phyloP scores from a whole-genome alignment of 179 eudicot genomes.

The Spergularia azorica region DNA sequence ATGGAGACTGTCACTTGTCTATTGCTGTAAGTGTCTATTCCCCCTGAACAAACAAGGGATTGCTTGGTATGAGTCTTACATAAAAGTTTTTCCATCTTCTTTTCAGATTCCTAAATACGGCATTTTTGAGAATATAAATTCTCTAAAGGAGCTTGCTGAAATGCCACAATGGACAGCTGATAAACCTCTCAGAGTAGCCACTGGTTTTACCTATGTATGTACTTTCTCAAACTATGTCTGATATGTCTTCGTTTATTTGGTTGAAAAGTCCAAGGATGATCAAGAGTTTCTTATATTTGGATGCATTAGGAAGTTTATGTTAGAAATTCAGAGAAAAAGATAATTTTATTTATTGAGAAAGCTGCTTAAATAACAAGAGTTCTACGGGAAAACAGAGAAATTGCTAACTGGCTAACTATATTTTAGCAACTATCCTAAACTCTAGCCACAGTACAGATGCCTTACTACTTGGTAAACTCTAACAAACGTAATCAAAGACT shows the following conservation, averaged over 20 bases:
- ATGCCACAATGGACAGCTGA: constrained; percentile 98
- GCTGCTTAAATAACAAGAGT: too few species aligned
- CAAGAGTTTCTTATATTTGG: not conserved
- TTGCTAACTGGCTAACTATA: too few species aligned
- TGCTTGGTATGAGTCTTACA: not conserved
- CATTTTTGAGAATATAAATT: constrained; percentile 88
- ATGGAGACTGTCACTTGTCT: constrained; percentile 87
- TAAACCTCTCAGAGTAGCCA: constrained; percentile 89
- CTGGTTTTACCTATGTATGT: constrained; percentile 90
- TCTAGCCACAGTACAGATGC: too few species aligned
- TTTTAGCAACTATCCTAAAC: too few species aligned
- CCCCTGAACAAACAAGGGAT: not conserved
- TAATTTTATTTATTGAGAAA: too few species aligned
- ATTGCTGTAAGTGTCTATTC: constrained; percentile 66
- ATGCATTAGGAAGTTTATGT: not conserved
- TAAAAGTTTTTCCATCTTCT: not conserved
- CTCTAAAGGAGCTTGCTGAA: constrained; percentile 78
- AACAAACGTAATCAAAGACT: too few species aligned
- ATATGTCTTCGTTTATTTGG: not conserved
- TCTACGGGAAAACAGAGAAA: too few species aligned
- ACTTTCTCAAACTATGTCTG: not conserved
- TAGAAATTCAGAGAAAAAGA: too few species aligned
- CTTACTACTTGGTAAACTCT: too few species aligned
- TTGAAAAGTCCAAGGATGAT: not conserved
- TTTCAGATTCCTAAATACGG: constrained; percentile 94